phyloP scores from a whole-genome alignment of 441 rosid genomes.

The Oxalis stricta region DNA sequence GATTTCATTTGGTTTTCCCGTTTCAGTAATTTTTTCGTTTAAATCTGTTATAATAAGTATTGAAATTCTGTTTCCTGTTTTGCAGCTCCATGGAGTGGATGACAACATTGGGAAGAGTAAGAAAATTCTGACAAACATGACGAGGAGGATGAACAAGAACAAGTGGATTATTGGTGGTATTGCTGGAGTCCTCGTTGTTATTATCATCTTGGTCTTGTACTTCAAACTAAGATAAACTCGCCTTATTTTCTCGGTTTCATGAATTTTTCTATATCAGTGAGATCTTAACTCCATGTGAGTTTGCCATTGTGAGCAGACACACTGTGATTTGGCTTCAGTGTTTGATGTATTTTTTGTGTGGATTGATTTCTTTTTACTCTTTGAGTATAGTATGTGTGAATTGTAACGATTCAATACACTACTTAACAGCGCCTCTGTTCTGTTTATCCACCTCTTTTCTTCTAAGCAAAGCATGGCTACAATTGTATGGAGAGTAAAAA shows the following conservation, averaged over 20 bases:
- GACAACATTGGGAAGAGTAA: constrained; percentile 81
- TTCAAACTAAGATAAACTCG: constrained; percentile 57
- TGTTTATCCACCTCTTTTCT: no score
- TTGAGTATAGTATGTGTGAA: no score
- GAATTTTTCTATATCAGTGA: background rate
- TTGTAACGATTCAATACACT: no score
- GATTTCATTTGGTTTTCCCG: background rate
- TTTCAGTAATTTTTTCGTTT: background rate
- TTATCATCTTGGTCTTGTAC: constrained; percentile 52
- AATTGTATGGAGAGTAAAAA: no score
- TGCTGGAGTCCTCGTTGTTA: constrained; percentile 37
- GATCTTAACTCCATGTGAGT: constrained; percentile 9
- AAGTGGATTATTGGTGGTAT: constrained; percentile 67
- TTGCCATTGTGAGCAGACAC: constrained; percentile 12
- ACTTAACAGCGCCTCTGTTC: no score
- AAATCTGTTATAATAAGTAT: background rate
- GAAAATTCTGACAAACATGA: constrained; percentile 51
- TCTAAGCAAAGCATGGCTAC: no score
- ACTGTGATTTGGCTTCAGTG: no score
- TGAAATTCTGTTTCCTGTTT: background rate
- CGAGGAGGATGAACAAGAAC: constrained; percentile 80
- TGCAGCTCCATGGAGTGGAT: constrained; percentile 85
- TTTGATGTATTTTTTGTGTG: no score
- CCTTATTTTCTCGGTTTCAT: background rate
- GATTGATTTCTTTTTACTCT: no score